Conservation (phyloP, 495 filamentous ascomycete species). For the Gamarada debralockiae region DNA sequence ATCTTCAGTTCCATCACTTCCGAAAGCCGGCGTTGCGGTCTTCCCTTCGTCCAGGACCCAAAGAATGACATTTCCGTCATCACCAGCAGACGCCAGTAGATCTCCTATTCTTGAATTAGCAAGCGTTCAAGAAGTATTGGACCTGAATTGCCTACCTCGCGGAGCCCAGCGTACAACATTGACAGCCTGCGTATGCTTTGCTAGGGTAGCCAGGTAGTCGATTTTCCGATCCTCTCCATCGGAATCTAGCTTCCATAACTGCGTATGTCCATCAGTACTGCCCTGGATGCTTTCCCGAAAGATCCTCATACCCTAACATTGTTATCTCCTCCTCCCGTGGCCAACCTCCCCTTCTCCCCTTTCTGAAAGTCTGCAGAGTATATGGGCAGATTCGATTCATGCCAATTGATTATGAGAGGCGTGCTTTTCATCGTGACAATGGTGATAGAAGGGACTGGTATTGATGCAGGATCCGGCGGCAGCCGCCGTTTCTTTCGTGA, state of each 20-base stretch:
- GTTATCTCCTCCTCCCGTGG: constrained; percentile 94
- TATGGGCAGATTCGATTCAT: constrained; percentile 89
- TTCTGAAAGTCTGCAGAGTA: constrained; percentile 96
- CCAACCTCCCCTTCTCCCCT: constrained; percentile 80
- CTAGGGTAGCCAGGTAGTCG: constrained; percentile 83
- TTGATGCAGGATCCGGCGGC: constrained; percentile 8
- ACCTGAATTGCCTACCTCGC: constrained; percentile 54
- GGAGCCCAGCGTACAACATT: constrained; percentile 97
- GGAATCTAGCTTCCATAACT: constrained; percentile 88
- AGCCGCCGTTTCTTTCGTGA: constrained; percentile 1
- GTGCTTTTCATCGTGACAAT: constrained; percentile 72
- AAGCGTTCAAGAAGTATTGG: not conserved
- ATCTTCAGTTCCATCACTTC: constrained; percentile 82
- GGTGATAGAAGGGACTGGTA: constrained; percentile 6
- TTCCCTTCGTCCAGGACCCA: constrained; percentile 81
- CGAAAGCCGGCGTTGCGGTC: constrained; percentile 58
- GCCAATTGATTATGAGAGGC: constrained; percentile 92
- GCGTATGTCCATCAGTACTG: not conserved
- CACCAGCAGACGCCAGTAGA: constrained; percentile 88
- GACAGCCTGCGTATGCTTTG: constrained; percentile 94
- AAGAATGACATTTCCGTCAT: constrained; percentile 93
- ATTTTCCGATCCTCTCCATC: constrained; percentile 85
- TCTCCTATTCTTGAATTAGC: constrained; percentile 59
- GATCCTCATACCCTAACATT: constrained; percentile 77
- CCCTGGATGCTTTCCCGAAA: not conserved